Conservation (phyloP, 148 eudicot species). For the Chenopodium album region DNA sequence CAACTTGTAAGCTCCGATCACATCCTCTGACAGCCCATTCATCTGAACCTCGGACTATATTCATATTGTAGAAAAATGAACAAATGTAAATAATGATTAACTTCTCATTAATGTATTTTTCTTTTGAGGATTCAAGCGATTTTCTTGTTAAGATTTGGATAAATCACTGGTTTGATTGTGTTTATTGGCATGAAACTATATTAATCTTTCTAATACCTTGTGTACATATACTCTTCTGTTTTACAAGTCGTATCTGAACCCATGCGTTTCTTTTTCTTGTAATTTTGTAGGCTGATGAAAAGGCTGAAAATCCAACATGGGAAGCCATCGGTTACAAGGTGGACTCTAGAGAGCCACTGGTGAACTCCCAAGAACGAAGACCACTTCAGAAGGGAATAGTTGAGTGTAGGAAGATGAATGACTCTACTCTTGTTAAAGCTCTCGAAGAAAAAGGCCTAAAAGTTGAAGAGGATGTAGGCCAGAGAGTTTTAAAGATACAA, state of each 20-base stretch:
- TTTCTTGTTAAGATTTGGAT: too few species aligned
- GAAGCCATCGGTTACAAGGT: slow-evolving; percentile 73
- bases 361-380: slow-evolving; percentile 37
- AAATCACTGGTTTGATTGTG: background rate
- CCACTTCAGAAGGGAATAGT: slow-evolving; percentile 78
- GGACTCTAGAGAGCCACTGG: slow-evolving; percentile 32
- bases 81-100: background rate
- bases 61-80: too few species aligned
- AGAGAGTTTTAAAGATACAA: slow-evolving; percentile 36
- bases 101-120: background rate
- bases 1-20: too few species aligned
- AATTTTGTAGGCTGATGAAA: slow-evolving; percentile 59
- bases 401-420: slow-evolving; percentile 46
- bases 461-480: slow-evolving; percentile 41
- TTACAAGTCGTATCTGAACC: background rate
- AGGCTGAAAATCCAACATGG: slow-evolving; percentile 61
- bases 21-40: too few species aligned
- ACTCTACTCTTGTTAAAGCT: slow-evolving; percentile 47
- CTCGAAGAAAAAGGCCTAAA: slow-evolving; percentile 56
- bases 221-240: background rate
- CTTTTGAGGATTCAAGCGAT: background rate
- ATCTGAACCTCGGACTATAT: too few species aligned
- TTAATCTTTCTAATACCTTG: background rate
- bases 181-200: too few species aligned
- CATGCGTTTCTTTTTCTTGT: slow-evolving; percentile 1